Percentiles rank a stretch among this genome's conserved stretches.
These are phyloP conservation scores for Eucalyptus cladocalyx DNA, from an alignment of 345 rosid species.

Conservation along the genomic window DNA sequence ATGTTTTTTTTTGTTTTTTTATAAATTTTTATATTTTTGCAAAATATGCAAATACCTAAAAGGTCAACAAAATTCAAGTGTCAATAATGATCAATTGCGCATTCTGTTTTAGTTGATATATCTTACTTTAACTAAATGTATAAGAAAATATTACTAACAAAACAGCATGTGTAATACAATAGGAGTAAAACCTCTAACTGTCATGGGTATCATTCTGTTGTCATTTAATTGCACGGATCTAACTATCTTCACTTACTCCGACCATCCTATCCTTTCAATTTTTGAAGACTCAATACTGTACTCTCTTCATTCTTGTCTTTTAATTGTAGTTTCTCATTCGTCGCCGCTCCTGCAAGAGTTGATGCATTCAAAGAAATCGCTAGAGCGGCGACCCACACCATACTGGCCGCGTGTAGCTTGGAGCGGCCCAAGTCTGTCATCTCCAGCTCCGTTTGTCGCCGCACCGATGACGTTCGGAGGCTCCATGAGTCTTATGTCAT, in stretches of 20 bases:
- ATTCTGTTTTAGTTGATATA: too few relatives aligned
- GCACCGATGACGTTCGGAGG: background rate
- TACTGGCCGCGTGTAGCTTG: slow-evolving; percentile 36
- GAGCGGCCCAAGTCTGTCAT: slow-evolving; percentile 14
- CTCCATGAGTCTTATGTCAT: slow-evolving; percentile 7
- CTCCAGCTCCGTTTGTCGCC: slow-evolving; percentile 22
- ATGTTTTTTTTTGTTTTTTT: too few relatives aligned
- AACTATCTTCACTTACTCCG: background rate
- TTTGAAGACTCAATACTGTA: background rate
- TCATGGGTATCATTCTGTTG: background rate
- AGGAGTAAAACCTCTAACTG: too few relatives aligned
- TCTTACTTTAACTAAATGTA: too few relatives aligned
- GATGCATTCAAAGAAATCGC: slow-evolving; percentile 33
- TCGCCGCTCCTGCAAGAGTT: slow-evolving; percentile 7
- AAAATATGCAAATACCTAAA: too few relatives aligned
- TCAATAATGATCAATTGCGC: too few relatives aligned
- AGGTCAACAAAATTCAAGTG: too few relatives aligned
- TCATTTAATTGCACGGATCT: background rate
- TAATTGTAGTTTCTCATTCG: background rate
- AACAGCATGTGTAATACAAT: too few relatives aligned
- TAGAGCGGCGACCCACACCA: background rate
- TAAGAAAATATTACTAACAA: too few relatives aligned
- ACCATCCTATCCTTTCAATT: background rate
- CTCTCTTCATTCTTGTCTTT: background rate
- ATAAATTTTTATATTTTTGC: too few relatives aligned